phyloP scores from a whole-genome alignment of 2,329 filamentous ascomycete species.

The Lasiodiplodia sp. region DNA sequence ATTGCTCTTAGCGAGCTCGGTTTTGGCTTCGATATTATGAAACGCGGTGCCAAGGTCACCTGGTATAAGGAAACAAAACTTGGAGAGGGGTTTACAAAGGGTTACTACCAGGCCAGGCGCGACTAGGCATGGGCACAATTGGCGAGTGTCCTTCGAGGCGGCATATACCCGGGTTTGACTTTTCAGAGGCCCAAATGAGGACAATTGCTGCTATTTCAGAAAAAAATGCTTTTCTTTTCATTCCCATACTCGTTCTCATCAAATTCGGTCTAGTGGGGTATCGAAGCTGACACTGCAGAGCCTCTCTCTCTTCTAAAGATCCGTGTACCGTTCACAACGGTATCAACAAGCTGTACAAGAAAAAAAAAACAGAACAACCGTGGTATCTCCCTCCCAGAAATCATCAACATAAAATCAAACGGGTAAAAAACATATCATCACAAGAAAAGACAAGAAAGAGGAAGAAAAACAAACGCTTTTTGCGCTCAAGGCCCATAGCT shows the following conservation, averaged over 20 bases:
- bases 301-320: not conserved
- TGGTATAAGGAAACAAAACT: not conserved
- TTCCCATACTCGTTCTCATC: not conserved
- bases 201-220: constrained; percentile 11
- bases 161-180: not conserved
- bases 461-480: not conserved
- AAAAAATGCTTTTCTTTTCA: not conserved
- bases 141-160: not conserved
- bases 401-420: not conserved
- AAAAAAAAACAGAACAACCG: not conserved
- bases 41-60: not conserved
- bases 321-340: not conserved
- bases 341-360: not conserved
- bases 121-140: constrained; percentile 7
- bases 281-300: constrained; percentile 17
- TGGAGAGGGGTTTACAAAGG: not conserved
- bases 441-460: not conserved
- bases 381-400: constrained; percentile 2
- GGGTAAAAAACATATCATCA: not conserved
- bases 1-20: not conserved
- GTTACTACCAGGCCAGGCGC: not conserved
- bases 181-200: not conserved
- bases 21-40: not conserved
- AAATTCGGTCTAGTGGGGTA: constrained; percentile 1
- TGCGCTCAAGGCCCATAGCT: constrained; percentile 17